Evolutionary conservation across 495 filamentous ascomycete species (phyloP), one percentile per base, ranked within the genome.

Genomic region (Letharia columbiana): DNA sequence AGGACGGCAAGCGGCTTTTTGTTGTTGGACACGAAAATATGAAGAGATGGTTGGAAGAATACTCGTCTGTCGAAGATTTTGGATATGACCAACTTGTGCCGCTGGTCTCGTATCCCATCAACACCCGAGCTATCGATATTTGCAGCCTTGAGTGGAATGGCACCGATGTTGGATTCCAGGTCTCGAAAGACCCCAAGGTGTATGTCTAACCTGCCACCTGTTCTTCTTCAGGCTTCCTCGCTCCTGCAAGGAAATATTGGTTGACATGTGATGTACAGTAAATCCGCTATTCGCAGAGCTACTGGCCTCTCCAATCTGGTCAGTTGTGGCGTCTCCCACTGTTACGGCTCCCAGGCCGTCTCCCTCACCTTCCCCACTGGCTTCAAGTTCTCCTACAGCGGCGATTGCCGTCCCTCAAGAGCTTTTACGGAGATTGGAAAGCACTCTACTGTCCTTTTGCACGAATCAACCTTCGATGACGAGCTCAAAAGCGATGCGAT

Each of bases 391-490:
- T 89, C 91, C 59, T 98, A 95, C 75, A 93, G 89, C 13, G 94
- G 94, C 58, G 94, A 98, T 75, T 96, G 92, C 71, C 82, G 94
- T 7, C 94, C 94, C 0, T 91, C 86, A 6, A 65, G 76, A 1
- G 68, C 73, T 0, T 97, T 98, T 67, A 84, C 84, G 11, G 56
- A 71, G 20, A 89, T 96, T 59, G 94, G 90, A 28, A 74, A 77
- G 17, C 88, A 83, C 23, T 87, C 89, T 2, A 94, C 91, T 6
- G 78, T 98, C 4, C 81, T 96, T 3, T 84, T 98, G 60, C 94
- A 98, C 78, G 94, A 98, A 81, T 92, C 92, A 66, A 98, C 94
- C 1, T 98, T 98, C 70, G 89, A 93, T 47, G 88, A 96, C 69
- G 89, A 94, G 70, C 80, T 96, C 61, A 50, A 72, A 18, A 86